Conservation (phyloP, 2,329 filamentous ascomycete genomes). For the Neofusicoccum sp. region DNA sequence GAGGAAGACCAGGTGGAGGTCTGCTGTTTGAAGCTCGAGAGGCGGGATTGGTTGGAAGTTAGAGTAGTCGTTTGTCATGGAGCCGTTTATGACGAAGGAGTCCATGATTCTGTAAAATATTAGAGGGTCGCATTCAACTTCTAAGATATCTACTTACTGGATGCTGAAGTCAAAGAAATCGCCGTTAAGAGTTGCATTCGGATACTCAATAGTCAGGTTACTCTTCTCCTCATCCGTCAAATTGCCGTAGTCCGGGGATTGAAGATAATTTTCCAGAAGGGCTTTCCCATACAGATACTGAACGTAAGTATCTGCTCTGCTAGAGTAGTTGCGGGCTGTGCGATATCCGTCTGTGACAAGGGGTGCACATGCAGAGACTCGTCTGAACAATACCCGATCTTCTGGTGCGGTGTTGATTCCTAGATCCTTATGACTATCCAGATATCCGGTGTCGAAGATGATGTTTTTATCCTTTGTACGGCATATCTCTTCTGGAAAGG, state of each 20-base stretch:
- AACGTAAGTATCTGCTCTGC: neutral
- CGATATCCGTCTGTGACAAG: constrained; percentile 15
- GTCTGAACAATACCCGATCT: constrained; percentile 20
- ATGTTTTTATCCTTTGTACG: constrained; percentile 21
- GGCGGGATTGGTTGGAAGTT: neutral
- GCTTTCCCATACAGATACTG: neutral
- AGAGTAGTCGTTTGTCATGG: neutral
- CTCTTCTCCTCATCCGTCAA: neutral
- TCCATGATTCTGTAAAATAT: neutral
- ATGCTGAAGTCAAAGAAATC: neutral
- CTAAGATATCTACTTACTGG: neutral
- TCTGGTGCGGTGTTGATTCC: constrained; percentile 27
- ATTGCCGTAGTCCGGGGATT: neutral
- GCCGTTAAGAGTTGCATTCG: neutral
- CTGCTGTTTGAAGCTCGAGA: neutral
- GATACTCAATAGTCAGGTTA: neutral
- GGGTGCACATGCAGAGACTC: constrained; percentile 22
- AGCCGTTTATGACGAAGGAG: neutral
- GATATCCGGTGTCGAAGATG: constrained; percentile 25
- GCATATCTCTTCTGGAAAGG: constrained; percentile 24
- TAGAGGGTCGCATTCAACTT: neutral
- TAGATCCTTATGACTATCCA: constrained; percentile 28
- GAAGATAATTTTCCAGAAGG: neutral
- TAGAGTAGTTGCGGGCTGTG: neutral
- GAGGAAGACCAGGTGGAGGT: constrained; percentile 28